Base-by-base conservation (phyloP, 192 early-diverging fungal species). In the Phycomyces blakesleeanus region DNA sequence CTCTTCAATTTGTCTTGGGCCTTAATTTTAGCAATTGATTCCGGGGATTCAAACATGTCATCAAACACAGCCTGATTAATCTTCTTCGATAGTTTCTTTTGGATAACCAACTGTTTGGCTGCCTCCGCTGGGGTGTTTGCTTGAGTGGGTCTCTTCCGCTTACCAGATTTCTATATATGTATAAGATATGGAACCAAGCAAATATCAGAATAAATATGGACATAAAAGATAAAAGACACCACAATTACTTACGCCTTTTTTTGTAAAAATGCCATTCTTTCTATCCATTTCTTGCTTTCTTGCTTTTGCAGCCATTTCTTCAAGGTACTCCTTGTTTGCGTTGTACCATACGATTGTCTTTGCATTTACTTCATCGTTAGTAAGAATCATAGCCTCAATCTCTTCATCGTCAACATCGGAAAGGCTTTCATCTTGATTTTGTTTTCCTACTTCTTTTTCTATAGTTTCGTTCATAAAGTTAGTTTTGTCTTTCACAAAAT, bases 261-360 rank as follows among this genome's bases (percentile, higher is more conserved):
- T 75, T 52, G 64, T 71, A 40, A 71, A 67, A n/a, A 80, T 68
- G 3, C 78, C 78, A 49, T 69, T 76, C 58, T 72, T 72, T 51
- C 65, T 64, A 38, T 75, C 77, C 74, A 66, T 78, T 65, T 74
- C 65, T 37, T 56, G 34, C 52, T 60, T 40, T 10, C 39, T 60
- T 40, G 39, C 18, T 55, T 50, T 59, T 24, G 14, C 59, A 0
- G 51, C 79, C 57, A 83, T 65, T 24, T 82, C 77, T 52, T 82
- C 80, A 29, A 95, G 75, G 75, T 87, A 97, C 39, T 95, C 92
- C 54, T 86, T 85, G 77, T 98, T 96, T 37, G 90, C 83, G 39
- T 83, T 83, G 61, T 85, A 92, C 96, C 96, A 98, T 22, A 95
- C 77, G 55, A 79, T 73, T 0, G 87, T 89, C 68, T 96, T 97